These are phyloP conservation scores for Bocquillonia castaneifolia DNA, from an alignment of 441 rosid species.

Conservation along the genomic window DNA sequence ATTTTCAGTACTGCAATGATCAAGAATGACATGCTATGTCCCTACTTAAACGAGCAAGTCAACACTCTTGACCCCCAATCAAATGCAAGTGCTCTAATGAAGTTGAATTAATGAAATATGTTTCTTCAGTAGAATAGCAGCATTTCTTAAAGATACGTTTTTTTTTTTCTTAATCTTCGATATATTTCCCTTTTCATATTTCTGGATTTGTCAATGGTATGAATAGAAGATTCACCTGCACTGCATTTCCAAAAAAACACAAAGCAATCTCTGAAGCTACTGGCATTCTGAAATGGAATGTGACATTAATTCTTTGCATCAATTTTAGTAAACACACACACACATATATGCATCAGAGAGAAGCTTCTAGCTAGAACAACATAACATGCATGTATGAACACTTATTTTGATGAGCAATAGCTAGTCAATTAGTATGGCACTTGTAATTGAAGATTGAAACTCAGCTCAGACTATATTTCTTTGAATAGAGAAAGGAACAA, in stretches of 20 bases:
- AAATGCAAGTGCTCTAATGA: neutral
- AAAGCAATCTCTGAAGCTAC: neutral
- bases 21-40: neutral
- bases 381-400: no score
- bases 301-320: neutral
- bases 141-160: neutral
- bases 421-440: no score
- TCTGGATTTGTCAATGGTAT: neutral
- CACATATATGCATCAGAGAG: no score
- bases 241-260: no score
- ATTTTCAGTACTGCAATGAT: neutral
- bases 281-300: conserved; percentile 6
- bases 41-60: neutral
- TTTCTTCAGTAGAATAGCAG: neutral
- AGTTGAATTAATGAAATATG: neutral
- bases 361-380: no score
- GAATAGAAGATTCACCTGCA: no score
- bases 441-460: no score
- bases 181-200: neutral
- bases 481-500: no score
- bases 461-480: no score
- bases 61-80: neutral
- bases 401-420: no score
- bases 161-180: neutral
- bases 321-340: neutral